Conservation (phyloP, 139 green algal species). For the Coccomyxa sp. region DNA sequence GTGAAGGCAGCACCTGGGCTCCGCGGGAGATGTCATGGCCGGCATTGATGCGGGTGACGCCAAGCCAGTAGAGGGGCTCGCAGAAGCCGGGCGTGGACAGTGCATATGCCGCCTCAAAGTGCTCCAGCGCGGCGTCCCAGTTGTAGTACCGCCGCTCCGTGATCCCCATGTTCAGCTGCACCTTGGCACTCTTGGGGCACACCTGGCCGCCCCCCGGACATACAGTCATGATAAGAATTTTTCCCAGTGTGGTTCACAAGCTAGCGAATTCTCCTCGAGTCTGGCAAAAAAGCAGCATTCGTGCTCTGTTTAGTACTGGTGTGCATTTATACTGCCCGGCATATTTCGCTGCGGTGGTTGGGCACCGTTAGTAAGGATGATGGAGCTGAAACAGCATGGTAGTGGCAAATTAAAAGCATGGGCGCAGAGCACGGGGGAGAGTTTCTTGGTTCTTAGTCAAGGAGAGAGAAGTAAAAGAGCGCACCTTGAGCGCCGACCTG, state of each 20-base stretch:
- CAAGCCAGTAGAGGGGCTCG: constrained; percentile 72
- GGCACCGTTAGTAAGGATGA: too few species aligned
- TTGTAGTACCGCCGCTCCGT: constrained; percentile 44
- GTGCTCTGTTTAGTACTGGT: too few species aligned
- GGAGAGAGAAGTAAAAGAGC: too few species aligned
- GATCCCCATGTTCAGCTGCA: constrained; percentile 77
- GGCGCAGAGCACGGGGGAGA: too few species aligned
- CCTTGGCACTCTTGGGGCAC: constrained; percentile 64
- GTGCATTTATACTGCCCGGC: too few species aligned
- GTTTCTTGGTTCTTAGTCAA: too few species aligned
- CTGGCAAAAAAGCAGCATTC: too few species aligned
- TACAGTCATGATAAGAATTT: not conserved
- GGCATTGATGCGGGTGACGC: constrained; percentile 42
- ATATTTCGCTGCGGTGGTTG: too few species aligned
- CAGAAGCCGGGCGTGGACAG: constrained; percentile 27
- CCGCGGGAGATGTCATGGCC: not conserved
- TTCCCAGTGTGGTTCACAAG: too few species aligned
- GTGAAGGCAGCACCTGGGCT: not conserved
- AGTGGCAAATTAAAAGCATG: too few species aligned
- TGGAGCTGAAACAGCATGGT: too few species aligned
- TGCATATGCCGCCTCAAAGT: constrained; percentile 40
- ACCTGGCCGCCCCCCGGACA: constrained; percentile 30
- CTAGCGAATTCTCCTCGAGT: too few species aligned
- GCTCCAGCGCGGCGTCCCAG: constrained; percentile 37
- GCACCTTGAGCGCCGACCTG: constrained; percentile 45